phyloP scores from a whole-genome alignment of 345 rosid genomes.

The Gossypium herbaceum region DNA sequence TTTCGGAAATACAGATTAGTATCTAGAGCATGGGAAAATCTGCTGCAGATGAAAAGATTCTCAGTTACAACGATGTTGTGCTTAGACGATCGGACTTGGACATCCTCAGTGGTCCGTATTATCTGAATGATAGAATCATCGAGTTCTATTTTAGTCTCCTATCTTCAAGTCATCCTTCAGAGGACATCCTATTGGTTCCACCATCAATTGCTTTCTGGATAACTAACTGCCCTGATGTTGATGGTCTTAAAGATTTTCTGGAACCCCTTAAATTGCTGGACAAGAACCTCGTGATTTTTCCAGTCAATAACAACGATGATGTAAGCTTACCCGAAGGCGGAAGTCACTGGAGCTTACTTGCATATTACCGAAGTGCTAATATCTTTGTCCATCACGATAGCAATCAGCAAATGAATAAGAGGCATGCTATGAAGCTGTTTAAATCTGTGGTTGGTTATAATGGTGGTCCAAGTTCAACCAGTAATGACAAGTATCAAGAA shows the following conservation, averaged over 20 bases:
- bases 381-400: constrained; percentile 80
- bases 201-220: constrained; percentile 89
- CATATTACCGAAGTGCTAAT: constrained; percentile 44
- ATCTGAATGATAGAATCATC: constrained; percentile 67
- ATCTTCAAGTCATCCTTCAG: constrained; percentile 41
- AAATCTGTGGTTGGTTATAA: constrained; percentile 39
- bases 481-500: constrained; percentile 39
- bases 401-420: constrained; percentile 35
- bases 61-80: constrained; percentile 74
- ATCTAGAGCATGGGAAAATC: constrained; percentile 41
- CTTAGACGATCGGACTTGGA: constrained; percentile 73
- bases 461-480: constrained; percentile 18
- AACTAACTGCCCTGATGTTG: constrained; percentile 53
- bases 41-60: constrained; percentile 63
- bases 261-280: constrained; percentile 49
- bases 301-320: constrained; percentile 63
- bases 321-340: constrained; percentile 75
- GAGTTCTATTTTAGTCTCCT: constrained; percentile 80
- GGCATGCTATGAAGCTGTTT: constrained; percentile 40
- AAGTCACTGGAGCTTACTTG: constrained; percentile 81
- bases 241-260: constrained; percentile 48
- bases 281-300: constrained; percentile 57
- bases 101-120: constrained; percentile 51
- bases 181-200: constrained; percentile 54
- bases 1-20: constrained; percentile 14